Evolutionary conservation across 371 early-diverging fungal species (phyloP).

Genomic region (Umbelopsis sp.): DNA sequence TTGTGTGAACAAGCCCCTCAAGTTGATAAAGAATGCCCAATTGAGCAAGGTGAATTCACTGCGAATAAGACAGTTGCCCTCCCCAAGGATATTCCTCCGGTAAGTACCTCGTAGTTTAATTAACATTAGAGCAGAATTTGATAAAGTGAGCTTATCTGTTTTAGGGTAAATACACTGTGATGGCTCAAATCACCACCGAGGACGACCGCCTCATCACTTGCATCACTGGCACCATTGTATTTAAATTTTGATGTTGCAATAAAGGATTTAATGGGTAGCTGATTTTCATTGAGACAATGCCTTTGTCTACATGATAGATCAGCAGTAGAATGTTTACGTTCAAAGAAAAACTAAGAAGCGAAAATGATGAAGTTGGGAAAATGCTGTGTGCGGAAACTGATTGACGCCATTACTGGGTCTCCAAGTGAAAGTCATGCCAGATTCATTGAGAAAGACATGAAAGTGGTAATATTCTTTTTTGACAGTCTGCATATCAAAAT

Average conservation of each 20-base stretch:
- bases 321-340: too few relatives aligned
- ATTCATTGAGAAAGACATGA: too few relatives aligned
- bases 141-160: too few relatives aligned
- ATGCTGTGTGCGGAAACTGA: too few relatives aligned
- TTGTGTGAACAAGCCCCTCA: conserved; percentile 43
- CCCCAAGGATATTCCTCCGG: conserved; percentile 20
- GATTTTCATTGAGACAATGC: too few relatives aligned
- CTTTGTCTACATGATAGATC: too few relatives aligned
- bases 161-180: conserved; percentile 21
- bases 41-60: conserved; percentile 32
- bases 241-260: background rate
- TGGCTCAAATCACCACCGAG: background rate
- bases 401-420: too few relatives aligned
- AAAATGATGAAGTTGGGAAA: too few relatives aligned
- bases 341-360: too few relatives aligned
- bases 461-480: too few relatives aligned
- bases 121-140: background rate
- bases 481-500: too few relatives aligned
- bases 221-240: conserved; percentile 13
- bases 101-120: conserved; percentile 1
- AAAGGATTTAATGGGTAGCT: background rate
- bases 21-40: conserved; percentile 41
- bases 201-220: conserved; percentile 18
- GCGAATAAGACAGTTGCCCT: conserved; percentile 21
- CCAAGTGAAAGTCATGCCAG: too few relatives aligned